These are phyloP conservation scores for Thelonectria discophora DNA, from an alignment of 2,329 filamentous ascomycete genomes.

Conservation along the genomic window DNA sequence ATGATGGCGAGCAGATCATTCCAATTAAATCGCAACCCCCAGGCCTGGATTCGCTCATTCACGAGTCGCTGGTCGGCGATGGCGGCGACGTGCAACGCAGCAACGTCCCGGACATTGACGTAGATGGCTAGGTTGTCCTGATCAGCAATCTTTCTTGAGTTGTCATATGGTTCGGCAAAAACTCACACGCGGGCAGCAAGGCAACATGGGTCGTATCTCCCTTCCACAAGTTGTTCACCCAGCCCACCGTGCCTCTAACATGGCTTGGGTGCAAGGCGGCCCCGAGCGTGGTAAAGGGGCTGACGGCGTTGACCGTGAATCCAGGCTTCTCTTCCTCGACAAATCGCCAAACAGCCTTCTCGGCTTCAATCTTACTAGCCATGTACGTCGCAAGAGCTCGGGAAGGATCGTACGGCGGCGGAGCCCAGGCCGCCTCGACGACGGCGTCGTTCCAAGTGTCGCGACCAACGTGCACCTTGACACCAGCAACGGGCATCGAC, in stretches of 20 bases:
- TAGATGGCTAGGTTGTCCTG: slow-evolving; percentile 7
- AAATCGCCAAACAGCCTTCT: background rate
- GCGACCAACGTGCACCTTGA: slow-evolving; percentile 1
- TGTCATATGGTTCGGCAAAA: background rate
- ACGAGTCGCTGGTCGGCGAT: slow-evolving; percentile 19
- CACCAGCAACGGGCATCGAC: slow-evolving; percentile 7
- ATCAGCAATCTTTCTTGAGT: background rate
- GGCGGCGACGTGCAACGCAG: slow-evolving; percentile 17
- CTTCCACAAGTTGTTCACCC: background rate
- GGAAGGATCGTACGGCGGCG: background rate
- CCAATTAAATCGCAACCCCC: slow-evolving; percentile 20
- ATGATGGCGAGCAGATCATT: slow-evolving; percentile 22
- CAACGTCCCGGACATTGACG: slow-evolving; percentile 23
- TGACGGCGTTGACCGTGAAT: background rate
- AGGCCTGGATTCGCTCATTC: slow-evolving; percentile 17
- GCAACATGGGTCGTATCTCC: background rate
- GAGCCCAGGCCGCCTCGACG: background rate
- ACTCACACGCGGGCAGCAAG: background rate
- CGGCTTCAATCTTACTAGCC: slow-evolving; percentile 1
- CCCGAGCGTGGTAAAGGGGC: background rate
- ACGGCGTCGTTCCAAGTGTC: slow-evolving; percentile 16
- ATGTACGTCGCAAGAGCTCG: background rate
- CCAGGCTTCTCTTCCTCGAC: background rate
- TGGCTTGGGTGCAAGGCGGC: background rate
- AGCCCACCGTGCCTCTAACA: background rate